These are phyloP conservation scores for Fomitopsis pulvina DNA, from an alignment of 768 basidiomycete genomes.

Conservation along the genomic window DNA sequence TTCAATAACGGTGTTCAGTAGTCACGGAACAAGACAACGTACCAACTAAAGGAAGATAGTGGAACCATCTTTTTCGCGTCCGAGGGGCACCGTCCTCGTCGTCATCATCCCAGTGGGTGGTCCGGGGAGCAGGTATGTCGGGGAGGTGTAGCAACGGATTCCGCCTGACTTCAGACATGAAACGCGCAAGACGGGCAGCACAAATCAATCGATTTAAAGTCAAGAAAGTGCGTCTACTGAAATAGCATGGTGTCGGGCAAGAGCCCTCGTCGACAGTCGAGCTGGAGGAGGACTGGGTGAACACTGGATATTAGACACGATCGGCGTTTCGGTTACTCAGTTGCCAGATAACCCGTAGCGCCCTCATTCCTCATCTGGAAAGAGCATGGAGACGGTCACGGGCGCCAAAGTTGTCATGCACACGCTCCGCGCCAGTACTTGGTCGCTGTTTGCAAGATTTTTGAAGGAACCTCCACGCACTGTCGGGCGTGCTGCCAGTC, in stretches of 20 bases:
- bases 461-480: too few relatives aligned
- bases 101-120: conserved; percentile 8
- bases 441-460: too few relatives aligned
- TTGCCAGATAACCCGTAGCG: too few relatives aligned
- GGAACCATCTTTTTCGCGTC: conserved; percentile 12
- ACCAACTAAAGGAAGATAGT: conserved; percentile 15
- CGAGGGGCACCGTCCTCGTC: conserved; percentile 6
- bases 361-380: too few relatives aligned
- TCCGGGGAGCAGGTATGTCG: background rate
- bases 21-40: background rate
- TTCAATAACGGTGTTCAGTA: background rate
- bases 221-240: background rate
- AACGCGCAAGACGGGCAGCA: background rate
- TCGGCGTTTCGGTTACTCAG: background rate
- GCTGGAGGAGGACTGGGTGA: too few relatives aligned
- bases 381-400: too few relatives aligned
- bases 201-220: background rate
- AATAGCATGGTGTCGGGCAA: background rate
- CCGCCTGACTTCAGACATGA: background rate
- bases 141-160: background rate
- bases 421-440: too few relatives aligned
- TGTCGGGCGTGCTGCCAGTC: too few relatives aligned
- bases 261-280: background rate
- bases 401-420: too few relatives aligned
- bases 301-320: too few relatives aligned